These are phyloP conservation scores for Luffa aegyptiaca DNA, from an alignment of 306 rosid species.

Conservation along the genomic window DNA sequence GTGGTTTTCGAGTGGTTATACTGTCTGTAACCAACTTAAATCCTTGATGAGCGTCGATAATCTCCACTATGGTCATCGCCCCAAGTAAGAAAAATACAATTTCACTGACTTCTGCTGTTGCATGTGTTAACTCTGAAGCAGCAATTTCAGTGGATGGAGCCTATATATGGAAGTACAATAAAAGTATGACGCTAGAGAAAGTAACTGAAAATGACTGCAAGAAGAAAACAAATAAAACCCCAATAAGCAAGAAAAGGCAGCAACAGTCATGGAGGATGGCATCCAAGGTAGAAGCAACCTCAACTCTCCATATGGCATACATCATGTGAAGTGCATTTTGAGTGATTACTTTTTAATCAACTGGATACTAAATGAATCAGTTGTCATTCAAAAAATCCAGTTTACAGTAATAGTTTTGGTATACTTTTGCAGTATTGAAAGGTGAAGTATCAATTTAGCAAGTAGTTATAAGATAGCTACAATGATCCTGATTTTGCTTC, in stretches of 20 bases:
- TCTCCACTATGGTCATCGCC: slow-evolving; percentile 96
- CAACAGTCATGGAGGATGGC: neutral
- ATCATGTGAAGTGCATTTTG: neutral
- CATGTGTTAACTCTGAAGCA: slow-evolving; percentile 72
- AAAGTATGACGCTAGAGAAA: neutral
- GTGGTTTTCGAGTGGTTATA: slow-evolving; percentile 82
- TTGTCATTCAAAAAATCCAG: neutral
- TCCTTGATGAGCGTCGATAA: slow-evolving; percentile 93
- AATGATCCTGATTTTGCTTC: neutral
- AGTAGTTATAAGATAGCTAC: neutral
- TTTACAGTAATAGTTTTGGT: neutral
- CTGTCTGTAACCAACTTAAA: slow-evolving; percentile 91
- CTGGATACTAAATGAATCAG: neutral
- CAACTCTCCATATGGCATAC: neutral
- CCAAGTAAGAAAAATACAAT: slow-evolving; percentile 95
- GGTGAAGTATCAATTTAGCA: neutral
- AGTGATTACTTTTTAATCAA: neutral
- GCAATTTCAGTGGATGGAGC: slow-evolving; percentile 94
- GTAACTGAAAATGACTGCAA: neutral
- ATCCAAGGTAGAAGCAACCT: neutral
- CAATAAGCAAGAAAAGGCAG: neutral
- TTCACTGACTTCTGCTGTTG: slow-evolving; percentile 91
- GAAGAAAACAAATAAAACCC: neutral
- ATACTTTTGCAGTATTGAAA: neutral
- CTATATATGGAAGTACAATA: slow-evolving; percentile 22